These are phyloP conservation scores for Pistacia atlantica DNA, from an alignment of 345 rosid species.

Conservation along the genomic window DNA sequence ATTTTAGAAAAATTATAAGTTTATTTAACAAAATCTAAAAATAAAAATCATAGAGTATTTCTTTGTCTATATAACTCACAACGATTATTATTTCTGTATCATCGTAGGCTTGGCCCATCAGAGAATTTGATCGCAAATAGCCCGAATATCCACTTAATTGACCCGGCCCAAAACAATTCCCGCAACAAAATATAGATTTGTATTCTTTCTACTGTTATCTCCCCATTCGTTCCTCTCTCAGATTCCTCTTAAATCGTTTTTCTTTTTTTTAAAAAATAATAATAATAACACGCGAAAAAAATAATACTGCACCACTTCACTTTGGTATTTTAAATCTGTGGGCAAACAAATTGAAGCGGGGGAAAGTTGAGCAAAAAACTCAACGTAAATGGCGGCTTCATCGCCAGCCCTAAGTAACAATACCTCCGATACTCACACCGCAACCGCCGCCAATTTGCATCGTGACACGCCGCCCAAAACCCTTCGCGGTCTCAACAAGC, in stretches of 20 bases:
- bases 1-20: too few relatives aligned
- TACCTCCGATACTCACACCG: slow-evolving; percentile 33
- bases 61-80: too few relatives aligned
- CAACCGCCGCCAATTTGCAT: slow-evolving; percentile 17
- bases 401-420: slow-evolving; percentile 49
- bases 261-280: neutral
- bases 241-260: neutral
- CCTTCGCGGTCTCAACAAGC: slow-evolving; percentile 95
- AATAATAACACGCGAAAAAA: neutral
- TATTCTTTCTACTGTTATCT: neutral
- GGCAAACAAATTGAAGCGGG: slow-evolving; percentile 18
- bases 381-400: slow-evolving; percentile 51
- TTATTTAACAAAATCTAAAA: too few relatives aligned
- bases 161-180: neutral
- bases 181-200: too few relatives aligned
- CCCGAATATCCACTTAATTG: neutral
- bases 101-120: neutral
- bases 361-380: neutral
- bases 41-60: too few relatives aligned
- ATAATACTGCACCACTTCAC: neutral
- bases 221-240: neutral
- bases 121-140: neutral
- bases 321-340: slow-evolving; percentile 15
- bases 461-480: slow-evolving; percentile 65
- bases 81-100: too few relatives aligned